Conservation (phyloP, 768 basidiomycete species). For the Pisolithus albus region DNA sequence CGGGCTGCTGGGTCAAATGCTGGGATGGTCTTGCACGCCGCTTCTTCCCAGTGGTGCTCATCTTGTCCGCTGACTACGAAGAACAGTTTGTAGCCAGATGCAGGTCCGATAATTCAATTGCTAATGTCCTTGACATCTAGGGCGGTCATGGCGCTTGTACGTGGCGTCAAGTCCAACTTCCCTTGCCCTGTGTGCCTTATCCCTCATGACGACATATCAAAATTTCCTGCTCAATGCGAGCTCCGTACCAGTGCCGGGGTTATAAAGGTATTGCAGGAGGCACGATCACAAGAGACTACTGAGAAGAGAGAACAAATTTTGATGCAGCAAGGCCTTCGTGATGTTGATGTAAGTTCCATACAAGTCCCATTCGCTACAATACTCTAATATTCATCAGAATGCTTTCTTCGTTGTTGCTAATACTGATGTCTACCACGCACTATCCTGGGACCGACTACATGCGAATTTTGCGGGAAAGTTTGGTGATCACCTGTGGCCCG, state of each 20-base stretch:
- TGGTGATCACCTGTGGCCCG: too few relatives aligned
- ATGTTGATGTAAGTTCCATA: too few relatives aligned
- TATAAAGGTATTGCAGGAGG: neutral
- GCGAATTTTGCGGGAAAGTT: too few relatives aligned
- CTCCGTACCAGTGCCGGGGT: neutral
- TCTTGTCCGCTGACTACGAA: constrained; percentile 37
- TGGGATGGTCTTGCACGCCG: constrained; percentile 22
- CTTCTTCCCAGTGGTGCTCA: constrained; percentile 31
- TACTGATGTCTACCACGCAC: too few relatives aligned
- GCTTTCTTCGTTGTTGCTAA: too few relatives aligned
- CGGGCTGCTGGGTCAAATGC: constrained; percentile 12
- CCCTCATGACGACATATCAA: neutral
- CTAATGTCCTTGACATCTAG: constrained; percentile 18
- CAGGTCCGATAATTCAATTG: neutral
- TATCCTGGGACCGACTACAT: too few relatives aligned
- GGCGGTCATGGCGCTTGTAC: constrained; percentile 10
- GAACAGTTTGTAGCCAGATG: constrained; percentile 30
- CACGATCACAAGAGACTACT: neutral
- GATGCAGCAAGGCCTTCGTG: too few relatives aligned
- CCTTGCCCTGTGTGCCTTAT: neutral
- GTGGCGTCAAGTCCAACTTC: constrained; percentile 28
- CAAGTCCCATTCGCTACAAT: too few relatives aligned
- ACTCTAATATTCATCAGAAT: too few relatives aligned
- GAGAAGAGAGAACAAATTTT: neutral
- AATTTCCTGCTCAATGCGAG: neutral